Evolutionary conservation across 768 basidiomycete genomes (phyloP), one percentile per base, ranked within the genome.

Genomic region (Gymnopilus dilepis): DNA sequence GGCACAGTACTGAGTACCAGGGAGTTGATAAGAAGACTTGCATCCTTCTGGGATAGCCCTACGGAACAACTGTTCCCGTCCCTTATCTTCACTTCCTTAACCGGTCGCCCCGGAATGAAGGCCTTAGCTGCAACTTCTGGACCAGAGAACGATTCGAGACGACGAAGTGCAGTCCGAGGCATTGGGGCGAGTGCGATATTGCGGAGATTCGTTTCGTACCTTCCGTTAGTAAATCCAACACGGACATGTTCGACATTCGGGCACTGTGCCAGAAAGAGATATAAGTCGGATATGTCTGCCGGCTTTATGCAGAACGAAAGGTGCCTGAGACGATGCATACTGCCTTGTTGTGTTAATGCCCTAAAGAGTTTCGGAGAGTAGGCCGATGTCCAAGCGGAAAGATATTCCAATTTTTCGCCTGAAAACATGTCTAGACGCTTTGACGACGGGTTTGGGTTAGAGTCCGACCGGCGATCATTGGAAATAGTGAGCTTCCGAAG

Each of bases 31-130:
- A 50, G n/a, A 5, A 19, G 26, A 30, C 31, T 5, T 5, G 31
- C 8, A 6, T 19, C 48, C n/a, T 15, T n/a, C 11, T 17, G 26
- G 15, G 24, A 21, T 2, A 8, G 2, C 42, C 9, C 7, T 22
- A 11, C 26, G 28, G 26, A 28, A 30, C n/a, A 9, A 17, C 5
- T 8, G 8, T n/a, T 8, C 22, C 12, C 28, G 5, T 17, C 12
- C 2, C 31, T 15, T 19, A 50, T 12, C n/a, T 9, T 15, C 13
- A 58, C 31, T 37, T 48, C 45, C 30, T 45, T 21, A 7, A 58
- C 56, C 3, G 56, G 56, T 19, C 56, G 40, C 11, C 43, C 33
- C 17, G 56, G 56, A 47, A 58, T 33, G 28, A 58, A 34, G 11
- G n/a, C 33, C 33, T 2, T 58, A 15, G 34, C 24, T 4, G 31